A percentile compares a stretch with the other conserved stretches of the same genome.
Evolutionary conservation across 306 rosid genomes (phyloP).

Genomic region (Myrica gale): DNA sequence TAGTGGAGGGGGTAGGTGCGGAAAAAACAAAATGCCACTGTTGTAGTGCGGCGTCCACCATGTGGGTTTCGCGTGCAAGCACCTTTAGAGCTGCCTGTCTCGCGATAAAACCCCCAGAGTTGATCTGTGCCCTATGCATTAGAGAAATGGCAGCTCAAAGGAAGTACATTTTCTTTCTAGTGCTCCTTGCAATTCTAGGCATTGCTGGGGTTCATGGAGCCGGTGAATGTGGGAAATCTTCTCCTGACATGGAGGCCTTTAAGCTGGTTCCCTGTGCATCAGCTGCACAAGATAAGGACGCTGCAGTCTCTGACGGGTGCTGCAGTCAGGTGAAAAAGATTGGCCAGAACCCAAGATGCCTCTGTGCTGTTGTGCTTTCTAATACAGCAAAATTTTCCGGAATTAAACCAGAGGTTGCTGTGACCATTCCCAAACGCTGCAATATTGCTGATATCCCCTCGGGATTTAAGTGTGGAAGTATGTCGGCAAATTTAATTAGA

Average conservation of each 20-base stretch:
- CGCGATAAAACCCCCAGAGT: constrained; percentile 26
- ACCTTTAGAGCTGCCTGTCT: constrained; percentile 8
- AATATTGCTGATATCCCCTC: constrained; percentile 41
- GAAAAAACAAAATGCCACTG: constrained; percentile 6
- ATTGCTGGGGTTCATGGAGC: constrained; percentile 30
- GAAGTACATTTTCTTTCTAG: constrained; percentile 28
- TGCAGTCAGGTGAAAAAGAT: constrained; percentile 46
- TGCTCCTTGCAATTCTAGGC: constrained; percentile 19
- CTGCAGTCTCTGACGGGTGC: constrained; percentile 41
- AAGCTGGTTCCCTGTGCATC: constrained; percentile 45
- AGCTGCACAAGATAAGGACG: constrained; percentile 42
- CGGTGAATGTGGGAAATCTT: constrained; percentile 46
- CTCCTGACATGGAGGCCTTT: constrained; percentile 45
- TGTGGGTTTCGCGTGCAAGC: constrained; percentile 17
- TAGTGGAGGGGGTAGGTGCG: constrained; percentile 15
- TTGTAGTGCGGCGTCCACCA: constrained; percentile 41
- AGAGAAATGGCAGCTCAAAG: constrained; percentile 31
- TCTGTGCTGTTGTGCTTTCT: constrained; percentile 50
- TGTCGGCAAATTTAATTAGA: neutral
- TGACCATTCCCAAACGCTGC: constrained; percentile 59
- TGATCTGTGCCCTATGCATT: neutral
- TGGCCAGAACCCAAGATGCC: constrained; percentile 43
- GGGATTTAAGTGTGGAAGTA: constrained; percentile 57
- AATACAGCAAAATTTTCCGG: constrained; percentile 43
- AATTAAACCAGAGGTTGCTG: constrained; percentile 40